Conservation (phyloP, 805 yeast species). For the Saturnispora saitoi region DNA sequence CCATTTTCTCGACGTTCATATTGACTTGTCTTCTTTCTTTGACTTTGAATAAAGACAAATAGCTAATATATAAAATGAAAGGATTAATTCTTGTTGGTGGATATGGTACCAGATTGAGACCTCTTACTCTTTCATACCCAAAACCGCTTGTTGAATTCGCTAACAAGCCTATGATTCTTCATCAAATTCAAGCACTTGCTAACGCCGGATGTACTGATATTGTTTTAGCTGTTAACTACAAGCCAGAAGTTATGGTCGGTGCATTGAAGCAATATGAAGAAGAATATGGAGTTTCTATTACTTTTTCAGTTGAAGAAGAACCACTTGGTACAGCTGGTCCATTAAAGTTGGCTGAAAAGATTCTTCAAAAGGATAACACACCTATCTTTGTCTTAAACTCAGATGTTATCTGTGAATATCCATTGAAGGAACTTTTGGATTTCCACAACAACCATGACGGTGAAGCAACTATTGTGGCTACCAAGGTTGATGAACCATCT, state of each 20-base stretch:
- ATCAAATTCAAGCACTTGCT: conserved; percentile 97
- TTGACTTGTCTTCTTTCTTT: conserved; percentile 10
- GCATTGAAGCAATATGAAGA: conserved; percentile 90
- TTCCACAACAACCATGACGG: conserved; percentile 97
- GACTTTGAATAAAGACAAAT: conserved; percentile 7
- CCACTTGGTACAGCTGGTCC: conserved; percentile 99
- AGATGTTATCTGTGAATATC: conserved; percentile 98
- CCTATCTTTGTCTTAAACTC: conserved; percentile 98
- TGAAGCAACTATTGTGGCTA: conserved; percentile 96
- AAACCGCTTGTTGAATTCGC: conserved; percentile 97
- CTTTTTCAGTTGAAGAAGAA: conserved; percentile 97
- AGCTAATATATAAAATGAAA: conserved; percentile 47
- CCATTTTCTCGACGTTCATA: background rate
- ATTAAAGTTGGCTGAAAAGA: conserved; percentile 88
- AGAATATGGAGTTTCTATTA: conserved; percentile 88
- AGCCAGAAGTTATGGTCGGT: conserved; percentile 98
- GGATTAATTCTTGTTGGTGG: conserved; percentile 98
- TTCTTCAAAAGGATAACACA: conserved; percentile 86
- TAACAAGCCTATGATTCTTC: conserved; percentile 98
- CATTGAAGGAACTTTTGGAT: conserved; percentile 82
- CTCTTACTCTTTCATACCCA: conserved; percentile 89
- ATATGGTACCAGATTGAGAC: conserved; percentile 99
- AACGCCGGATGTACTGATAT: conserved; percentile 98
- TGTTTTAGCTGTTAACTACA: conserved; percentile 96
- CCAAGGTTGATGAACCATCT: conserved; percentile 99